A percentile compares a stretch with the other conserved stretches of the same genome.
phyloP scores from a whole-genome alignment of 805 yeast genomes.

The Yamadazyma akitaensis region DNA sequence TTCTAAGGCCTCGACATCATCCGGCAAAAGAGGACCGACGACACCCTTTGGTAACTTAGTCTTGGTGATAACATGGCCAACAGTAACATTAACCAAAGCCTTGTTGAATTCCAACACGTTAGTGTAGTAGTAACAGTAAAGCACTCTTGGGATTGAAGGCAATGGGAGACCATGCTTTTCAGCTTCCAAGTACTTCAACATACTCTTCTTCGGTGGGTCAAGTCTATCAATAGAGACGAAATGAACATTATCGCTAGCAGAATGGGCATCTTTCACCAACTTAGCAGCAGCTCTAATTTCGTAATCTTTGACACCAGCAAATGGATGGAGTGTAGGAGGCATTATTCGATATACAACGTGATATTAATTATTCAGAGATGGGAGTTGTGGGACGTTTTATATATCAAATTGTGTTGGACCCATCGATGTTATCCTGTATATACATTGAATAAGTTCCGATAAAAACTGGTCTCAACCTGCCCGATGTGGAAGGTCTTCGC shows the following conservation, averaged over 20 bases:
- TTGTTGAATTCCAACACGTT: constrained; percentile 57
- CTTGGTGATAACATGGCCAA: constrained; percentile 59
- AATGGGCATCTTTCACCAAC: constrained; percentile 56
- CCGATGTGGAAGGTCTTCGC: constrained; percentile 7
- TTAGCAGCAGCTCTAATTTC: constrained; percentile 58
- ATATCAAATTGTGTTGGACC: neutral
- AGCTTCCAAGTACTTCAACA: constrained; percentile 64
- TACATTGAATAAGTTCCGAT: neutral
- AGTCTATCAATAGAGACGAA: constrained; percentile 64
- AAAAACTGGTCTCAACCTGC: constrained; percentile 3
- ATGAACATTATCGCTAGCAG: constrained; percentile 52
- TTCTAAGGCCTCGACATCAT: constrained; percentile 57
- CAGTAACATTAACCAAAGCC: constrained; percentile 65
- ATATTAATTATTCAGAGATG: neutral
- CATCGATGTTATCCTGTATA: neutral
- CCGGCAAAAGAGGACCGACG: constrained; percentile 71
- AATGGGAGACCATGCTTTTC: constrained; percentile 49
- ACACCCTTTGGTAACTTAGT: constrained; percentile 55
- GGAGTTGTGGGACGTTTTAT: neutral
- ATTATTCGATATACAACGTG: neutral
- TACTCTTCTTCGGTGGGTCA: constrained; percentile 77
- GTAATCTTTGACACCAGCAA: constrained; percentile 55
- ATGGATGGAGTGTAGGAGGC: constrained; percentile 44
- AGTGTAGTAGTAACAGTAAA: constrained; percentile 64
- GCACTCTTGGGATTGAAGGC: constrained; percentile 65